Evolutionary conservation across 2,329 filamentous ascomycete genomes (phyloP).

Genomic region (Pseudogymnoascus sp.): DNA sequence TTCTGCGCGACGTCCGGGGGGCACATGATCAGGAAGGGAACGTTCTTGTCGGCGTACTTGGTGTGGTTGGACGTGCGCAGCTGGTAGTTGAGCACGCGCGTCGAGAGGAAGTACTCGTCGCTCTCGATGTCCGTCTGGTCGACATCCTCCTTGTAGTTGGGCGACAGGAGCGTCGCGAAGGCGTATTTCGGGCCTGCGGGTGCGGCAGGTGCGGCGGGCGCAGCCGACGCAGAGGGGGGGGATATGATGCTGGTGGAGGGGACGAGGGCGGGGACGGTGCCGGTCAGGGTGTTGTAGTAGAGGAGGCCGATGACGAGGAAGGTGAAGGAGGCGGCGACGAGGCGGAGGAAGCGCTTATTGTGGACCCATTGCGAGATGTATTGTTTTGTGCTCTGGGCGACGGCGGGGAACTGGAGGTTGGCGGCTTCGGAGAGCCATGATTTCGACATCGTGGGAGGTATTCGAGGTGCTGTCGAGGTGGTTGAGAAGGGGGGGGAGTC

Average conservation of each 20-base stretch:
- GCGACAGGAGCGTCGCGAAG: not conserved
- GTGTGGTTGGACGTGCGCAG: constrained; percentile 29
- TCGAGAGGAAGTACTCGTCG: constrained; percentile 29
- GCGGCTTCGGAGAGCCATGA: not conserved
- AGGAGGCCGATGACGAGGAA: not conserved
- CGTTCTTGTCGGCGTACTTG: constrained; percentile 14
- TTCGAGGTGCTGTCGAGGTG: not conserved
- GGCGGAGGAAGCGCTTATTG: constrained; percentile 2
- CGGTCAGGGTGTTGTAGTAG: not conserved
- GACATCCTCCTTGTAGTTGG: not conserved
- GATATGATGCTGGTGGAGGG: not conserved
- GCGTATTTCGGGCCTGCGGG: not conserved
- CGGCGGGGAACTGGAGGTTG: not conserved
- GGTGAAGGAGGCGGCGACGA: not conserved
- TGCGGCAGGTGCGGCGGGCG: too few relatives aligned
- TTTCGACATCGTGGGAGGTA: not conserved
- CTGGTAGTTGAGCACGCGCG: constrained; percentile 31
- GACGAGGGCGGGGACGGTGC: not conserved
- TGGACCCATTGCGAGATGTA: not conserved
- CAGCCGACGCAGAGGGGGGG: not conserved
- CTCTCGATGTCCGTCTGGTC: constrained; percentile 11
- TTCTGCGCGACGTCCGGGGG: constrained; percentile 21
- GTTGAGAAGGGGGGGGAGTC: not conserved
- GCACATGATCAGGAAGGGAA: constrained; percentile 29
- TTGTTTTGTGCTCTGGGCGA: not conserved